A percentile compares a stretch with the other conserved stretches of the same genome.
These are phyloP conservation scores for Centaurea solstitialis DNA, from an alignment of 129 eudicot species.

Conservation along the genomic window DNA sequence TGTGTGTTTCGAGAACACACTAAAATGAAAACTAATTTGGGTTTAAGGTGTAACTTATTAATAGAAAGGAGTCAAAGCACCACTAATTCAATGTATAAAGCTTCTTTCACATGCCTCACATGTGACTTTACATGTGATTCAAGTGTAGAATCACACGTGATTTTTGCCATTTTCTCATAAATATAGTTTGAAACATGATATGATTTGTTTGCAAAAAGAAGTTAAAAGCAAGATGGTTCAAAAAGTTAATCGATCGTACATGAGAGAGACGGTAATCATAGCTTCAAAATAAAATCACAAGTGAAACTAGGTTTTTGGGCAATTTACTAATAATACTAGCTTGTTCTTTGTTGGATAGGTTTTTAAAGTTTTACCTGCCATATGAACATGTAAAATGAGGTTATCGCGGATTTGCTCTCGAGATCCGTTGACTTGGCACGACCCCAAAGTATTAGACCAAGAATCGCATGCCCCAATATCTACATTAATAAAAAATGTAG, in stretches of 20 bases:
- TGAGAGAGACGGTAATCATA: too few relatives aligned
- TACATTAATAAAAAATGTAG: constrained; percentile 21
- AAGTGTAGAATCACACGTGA: not conserved
- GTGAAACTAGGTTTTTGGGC: not conserved
- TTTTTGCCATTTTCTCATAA: not conserved
- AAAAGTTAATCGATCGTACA: not conserved
- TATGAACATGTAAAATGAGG: constrained; percentile 97
- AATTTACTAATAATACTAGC: not conserved
- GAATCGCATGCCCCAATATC: constrained; percentile 71
- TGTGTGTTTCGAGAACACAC: not conserved
- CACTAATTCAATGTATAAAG: not conserved
- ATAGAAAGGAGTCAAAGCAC: not conserved
- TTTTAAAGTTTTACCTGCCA: constrained; percentile 82
- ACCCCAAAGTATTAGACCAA: constrained; percentile 76
- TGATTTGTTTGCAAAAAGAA: not conserved
- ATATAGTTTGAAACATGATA: not conserved
- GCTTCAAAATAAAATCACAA: not conserved
- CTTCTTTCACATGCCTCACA: too few relatives aligned
- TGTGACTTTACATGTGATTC: not conserved
- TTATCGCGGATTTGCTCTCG: constrained; percentile 76
- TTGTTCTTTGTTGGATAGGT: not conserved
- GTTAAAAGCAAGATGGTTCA: not conserved
- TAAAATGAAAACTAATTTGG: not conserved
- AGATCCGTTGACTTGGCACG: constrained; percentile 84
- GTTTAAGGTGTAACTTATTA: not conserved